These are phyloP conservation scores for Pezicula rhizophila DNA, from an alignment of 2,329 filamentous ascomycete genomes.

Conservation along the genomic window DNA sequence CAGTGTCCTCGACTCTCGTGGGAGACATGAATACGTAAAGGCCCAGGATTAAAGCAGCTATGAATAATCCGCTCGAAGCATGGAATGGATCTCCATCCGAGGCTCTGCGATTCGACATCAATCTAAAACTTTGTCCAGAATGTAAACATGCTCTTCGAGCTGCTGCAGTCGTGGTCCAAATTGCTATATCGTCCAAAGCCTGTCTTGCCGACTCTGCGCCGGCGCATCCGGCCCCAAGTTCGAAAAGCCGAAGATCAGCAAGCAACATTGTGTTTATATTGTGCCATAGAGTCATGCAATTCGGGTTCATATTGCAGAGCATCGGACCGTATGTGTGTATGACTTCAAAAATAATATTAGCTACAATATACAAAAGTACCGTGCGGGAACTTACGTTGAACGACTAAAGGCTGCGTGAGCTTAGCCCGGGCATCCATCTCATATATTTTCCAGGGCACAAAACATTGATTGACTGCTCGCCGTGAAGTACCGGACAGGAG, in stretches of 20 bases:
- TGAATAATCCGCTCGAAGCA: conserved; percentile 42
- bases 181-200: conserved; percentile 42
- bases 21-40: conserved; percentile 45
- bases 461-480: conserved; percentile 30
- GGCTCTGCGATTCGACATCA: conserved; percentile 43
- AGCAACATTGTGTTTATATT: conserved; percentile 45
- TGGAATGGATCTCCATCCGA: conserved; percentile 46
- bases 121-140: conserved; percentile 45
- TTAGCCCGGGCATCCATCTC: conserved; percentile 40
- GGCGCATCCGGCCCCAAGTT: conserved; percentile 43
- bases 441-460: conserved; percentile 39
- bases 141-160: conserved; percentile 44
- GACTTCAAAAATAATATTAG: conserved; percentile 5
- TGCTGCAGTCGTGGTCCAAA: conserved; percentile 44
- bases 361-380: background rate
- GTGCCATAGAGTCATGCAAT: conserved; percentile 46
- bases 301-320: conserved; percentile 38
- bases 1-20: conserved; percentile 3
- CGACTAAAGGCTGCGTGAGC: conserved; percentile 29
- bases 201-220: conserved; percentile 40
- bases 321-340: conserved; percentile 35
- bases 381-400: conserved; percentile 16
- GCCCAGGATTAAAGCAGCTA: conserved; percentile 43
- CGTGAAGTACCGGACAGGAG: conserved; percentile 28
- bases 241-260: conserved; percentile 45